These are phyloP conservation scores for Gelatoporia subvermispora DNA, from an alignment of 768 basidiomycete genomes.

Conservation along the genomic window DNA sequence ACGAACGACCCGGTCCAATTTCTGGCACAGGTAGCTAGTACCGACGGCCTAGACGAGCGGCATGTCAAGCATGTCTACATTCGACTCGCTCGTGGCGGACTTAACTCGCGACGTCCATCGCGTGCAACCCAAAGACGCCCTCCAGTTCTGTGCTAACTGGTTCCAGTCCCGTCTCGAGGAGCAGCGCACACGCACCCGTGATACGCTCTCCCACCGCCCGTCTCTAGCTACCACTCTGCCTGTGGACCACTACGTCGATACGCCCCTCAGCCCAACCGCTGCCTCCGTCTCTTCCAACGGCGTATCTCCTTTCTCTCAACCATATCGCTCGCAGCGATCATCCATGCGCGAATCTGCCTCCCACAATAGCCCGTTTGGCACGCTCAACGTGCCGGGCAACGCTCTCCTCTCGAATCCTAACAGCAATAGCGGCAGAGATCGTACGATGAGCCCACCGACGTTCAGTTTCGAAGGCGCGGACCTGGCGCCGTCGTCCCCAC, in stretches of 20 bases:
- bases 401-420: constrained; percentile 50
- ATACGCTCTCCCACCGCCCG: constrained; percentile 52
- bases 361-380: constrained; percentile 65
- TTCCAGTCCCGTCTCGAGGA: constrained; percentile 86
- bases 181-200: constrained; percentile 70
- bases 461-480: constrained; percentile 59
- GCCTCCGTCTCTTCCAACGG: constrained; percentile 33
- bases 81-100: constrained; percentile 77
- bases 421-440: constrained; percentile 4
- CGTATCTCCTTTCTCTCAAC: constrained; percentile 55
- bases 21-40: too few relatives aligned
- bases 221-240: constrained; percentile 51
- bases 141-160: constrained; percentile 94
- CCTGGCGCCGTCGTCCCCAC: constrained; percentile 56
- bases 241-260: constrained; percentile 55
- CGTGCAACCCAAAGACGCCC: constrained; percentile 83
- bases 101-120: constrained; percentile 82
- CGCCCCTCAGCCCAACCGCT: constrained; percentile 31
- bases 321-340: constrained; percentile 42
- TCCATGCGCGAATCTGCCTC: constrained; percentile 50
- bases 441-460: constrained; percentile 33
- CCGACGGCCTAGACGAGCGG: not conserved
- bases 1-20: too few relatives aligned
- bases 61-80: constrained; percentile 55
- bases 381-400: constrained; percentile 77